Evolutionary conservation across 768 basidiomycete species (phyloP).

Genomic region (Pleurotus platypus): DNA sequence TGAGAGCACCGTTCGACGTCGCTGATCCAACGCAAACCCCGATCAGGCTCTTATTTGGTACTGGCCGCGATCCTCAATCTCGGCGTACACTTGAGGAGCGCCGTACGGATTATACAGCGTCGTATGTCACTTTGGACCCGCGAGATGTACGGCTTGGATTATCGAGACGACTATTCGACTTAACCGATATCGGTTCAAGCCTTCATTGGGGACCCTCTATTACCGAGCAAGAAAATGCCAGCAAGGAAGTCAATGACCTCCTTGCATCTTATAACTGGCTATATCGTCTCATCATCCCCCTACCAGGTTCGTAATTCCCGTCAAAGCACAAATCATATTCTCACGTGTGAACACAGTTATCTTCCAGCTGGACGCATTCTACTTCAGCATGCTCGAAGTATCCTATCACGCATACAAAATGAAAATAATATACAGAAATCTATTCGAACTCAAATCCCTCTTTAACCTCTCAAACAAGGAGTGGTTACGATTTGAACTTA

Average conservation of each 20-base stretch:
- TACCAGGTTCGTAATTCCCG: slow-evolving; percentile 27
- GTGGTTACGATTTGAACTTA: slow-evolving; percentile 26
- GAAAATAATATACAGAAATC: slow-evolving; percentile 30
- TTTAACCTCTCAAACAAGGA: slow-evolving; percentile 21
- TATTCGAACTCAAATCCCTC: slow-evolving; percentile 19
- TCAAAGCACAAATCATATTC: slow-evolving; percentile 5
- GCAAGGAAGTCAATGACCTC: slow-evolving; percentile 27
- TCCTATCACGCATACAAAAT: slow-evolving; percentile 38
- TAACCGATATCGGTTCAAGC: slow-evolving; percentile 26
- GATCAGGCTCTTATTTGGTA: slow-evolving; percentile 36
- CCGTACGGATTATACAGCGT: neutral
- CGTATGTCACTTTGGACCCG: slow-evolving; percentile 9
- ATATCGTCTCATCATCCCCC: slow-evolving; percentile 30
- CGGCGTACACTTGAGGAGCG: slow-evolving; percentile 18
- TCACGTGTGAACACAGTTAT: slow-evolving; percentile 28
- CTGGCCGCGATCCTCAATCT: slow-evolving; percentile 37
- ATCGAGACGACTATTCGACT: slow-evolving; percentile 28
- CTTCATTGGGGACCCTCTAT: slow-evolving; percentile 22
- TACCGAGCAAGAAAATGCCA: slow-evolving; percentile 26
- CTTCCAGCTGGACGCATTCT: slow-evolving; percentile 36
- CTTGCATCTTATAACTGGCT: slow-evolving; percentile 30
- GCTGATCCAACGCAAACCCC: slow-evolving; percentile 1
- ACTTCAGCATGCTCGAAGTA: slow-evolving; percentile 36
- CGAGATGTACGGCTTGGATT: slow-evolving; percentile 36
- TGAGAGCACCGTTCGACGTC: neutral